These are phyloP conservation scores for Penicillium hordei DNA, from an alignment of 2,329 filamentous ascomycete genomes.

Conservation along the genomic window DNA sequence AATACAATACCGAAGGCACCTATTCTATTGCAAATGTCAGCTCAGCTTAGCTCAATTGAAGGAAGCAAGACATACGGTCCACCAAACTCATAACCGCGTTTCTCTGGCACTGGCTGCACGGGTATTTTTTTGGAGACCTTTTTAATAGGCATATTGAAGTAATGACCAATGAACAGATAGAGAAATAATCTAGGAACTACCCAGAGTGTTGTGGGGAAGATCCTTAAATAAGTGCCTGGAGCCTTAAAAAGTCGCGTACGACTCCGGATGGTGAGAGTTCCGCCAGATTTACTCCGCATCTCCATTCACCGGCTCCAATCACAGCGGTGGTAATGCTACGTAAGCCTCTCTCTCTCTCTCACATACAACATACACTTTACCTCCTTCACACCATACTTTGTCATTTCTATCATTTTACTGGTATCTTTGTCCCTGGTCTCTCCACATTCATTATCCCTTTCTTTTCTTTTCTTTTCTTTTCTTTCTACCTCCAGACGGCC, in stretches of 20 bases:
- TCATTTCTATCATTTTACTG: constrained; percentile 2
- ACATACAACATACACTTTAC: too few relatives aligned
- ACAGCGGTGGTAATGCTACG: constrained; percentile 15
- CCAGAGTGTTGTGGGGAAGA: not conserved
- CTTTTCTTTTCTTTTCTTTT: not conserved
- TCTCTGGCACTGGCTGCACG: constrained; percentile 40
- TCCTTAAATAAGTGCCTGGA: constrained; percentile 13
- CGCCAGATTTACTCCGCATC: constrained; percentile 18
- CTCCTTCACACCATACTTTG: constrained; percentile 1
- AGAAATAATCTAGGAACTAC: constrained; percentile 4
- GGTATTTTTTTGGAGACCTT: constrained; percentile 32
- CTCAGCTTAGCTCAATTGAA: constrained; percentile 10
- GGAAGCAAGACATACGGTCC: constrained; percentile 43
- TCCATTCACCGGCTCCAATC: constrained; percentile 21
- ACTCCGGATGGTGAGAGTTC: constrained; percentile 18
- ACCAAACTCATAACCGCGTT: constrained; percentile 49
- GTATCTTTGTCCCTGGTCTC: constrained; percentile 1
- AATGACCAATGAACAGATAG: not conserved
- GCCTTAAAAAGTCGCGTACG: constrained; percentile 15
- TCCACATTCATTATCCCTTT: constrained; percentile 12
- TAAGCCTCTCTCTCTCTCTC: constrained; percentile 15
- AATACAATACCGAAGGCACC: constrained; percentile 78
- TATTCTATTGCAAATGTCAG: constrained; percentile 51
- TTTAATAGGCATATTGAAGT: constrained; percentile 34
- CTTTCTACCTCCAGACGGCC: constrained; percentile 4